These are phyloP conservation scores for Strobilomyces echinocephalus DNA, from an alignment of 768 basidiomycete genomes.

Conservation along the genomic window DNA sequence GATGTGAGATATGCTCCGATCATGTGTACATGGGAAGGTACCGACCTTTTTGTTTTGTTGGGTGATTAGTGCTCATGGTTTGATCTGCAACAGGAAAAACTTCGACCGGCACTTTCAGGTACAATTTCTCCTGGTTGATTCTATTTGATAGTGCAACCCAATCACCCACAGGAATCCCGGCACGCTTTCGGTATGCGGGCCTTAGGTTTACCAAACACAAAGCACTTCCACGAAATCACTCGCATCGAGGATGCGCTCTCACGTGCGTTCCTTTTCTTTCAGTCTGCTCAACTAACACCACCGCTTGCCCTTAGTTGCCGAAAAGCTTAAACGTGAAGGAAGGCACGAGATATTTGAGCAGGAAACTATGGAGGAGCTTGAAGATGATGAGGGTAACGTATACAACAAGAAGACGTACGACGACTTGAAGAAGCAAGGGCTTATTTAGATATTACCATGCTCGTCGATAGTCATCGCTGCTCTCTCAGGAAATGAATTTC, in stretches of 20 bases:
- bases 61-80: conserved; percentile 13
- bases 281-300: not conserved
- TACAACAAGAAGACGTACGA: conserved; percentile 98
- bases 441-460: conserved; percentile 49
- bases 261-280: conserved; percentile 48
- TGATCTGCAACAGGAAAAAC: conserved; percentile 63
- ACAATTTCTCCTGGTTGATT: conserved; percentile 10
- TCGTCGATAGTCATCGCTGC: not conserved
- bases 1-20: conserved; percentile 96
- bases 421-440: conserved; percentile 91
- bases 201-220: conserved; percentile 93
- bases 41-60: conserved; percentile 17
- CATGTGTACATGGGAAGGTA: conserved; percentile 95
- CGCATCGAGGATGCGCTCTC: conserved; percentile 94
- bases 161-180: conserved; percentile 68
- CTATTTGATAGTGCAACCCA: conserved; percentile 3
- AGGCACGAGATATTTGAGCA: conserved; percentile 87
- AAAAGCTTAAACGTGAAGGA: conserved; percentile 97
- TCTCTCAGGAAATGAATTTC: not conserved
- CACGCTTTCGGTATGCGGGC: conserved; percentile 99
- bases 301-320: conserved; percentile 62
- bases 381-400: conserved; percentile 98
- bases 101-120: conserved; percentile 95
- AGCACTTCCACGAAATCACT: conserved; percentile 99
- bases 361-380: conserved; percentile 96